Base-by-base conservation (phyloP, 2,329 filamentous ascomycete species). In the Alternaria longipes region DNA sequence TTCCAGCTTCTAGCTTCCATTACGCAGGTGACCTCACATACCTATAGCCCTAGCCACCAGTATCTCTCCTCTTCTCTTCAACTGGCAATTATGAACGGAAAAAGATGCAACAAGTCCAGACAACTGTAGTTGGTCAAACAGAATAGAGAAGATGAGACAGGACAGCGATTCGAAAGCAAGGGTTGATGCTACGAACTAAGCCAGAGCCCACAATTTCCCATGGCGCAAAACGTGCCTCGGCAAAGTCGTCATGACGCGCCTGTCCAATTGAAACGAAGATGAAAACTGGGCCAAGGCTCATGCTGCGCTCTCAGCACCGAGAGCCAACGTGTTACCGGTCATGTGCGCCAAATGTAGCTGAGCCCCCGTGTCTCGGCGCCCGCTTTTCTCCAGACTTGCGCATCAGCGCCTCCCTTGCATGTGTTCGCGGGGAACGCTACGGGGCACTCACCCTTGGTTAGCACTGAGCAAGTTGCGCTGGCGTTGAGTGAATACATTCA, bases 1-100 rank as follows among this genome's bases (percentile, higher is more conserved):
- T 60, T 46, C 57, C 46, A 67, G 42, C 32, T 55, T 55, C 53
- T 12, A 45, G 53, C 32, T 40, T 38, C 30, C 18, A 50, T 12
- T 14, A 24, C 20, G 32, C 46, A 50, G 46, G 30, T 50, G 46
- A 50, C 46, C 32, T 50, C 20, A 50, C 46, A 38, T 50, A 50
- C 46, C 46, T 50, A 50, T 24, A 50, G 46, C 20, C 24, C 16
- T 38, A 32, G 46, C 32, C 46, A 24, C 20, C 8, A 50, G 9
- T 26, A 16, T 14, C 32, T 9, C 46, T 38, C 11, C 40, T 22
- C 40, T 42, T 36, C 32, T 36, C 30, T n/a, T 50, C 20, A 26
- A 14, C 32, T 50, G 20, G n/a, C 3, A 11, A 22, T 20, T 0
- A 12, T 9, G 12, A 36, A 36, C n/a, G 22, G 11, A 18, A 2